Base-by-base conservation (phyloP, 148 eudicot genomes). In the Nepenthes mirabilis region DNA sequence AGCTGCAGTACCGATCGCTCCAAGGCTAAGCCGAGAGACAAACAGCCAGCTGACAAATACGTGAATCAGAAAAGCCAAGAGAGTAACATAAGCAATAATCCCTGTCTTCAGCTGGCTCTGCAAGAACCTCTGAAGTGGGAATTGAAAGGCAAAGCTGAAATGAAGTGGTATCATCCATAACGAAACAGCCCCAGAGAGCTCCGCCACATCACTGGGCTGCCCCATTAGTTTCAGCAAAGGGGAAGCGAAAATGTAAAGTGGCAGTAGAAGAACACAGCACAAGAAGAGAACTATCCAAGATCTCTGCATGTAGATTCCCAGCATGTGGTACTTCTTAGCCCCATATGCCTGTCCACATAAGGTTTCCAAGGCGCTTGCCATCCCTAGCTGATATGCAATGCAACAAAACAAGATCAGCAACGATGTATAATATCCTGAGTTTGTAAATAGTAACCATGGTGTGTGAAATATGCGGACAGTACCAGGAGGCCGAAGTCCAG, bases 401-500 rank as follows among this genome's bases (percentile, higher is more conserved):
- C 48, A 10, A 11, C 1, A 23, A 12, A 34, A 33, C 33, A 3
- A 61, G 3, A 47, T 2, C 1, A 1, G 37, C 2, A 3, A 36
- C 1, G 9, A 23, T 3, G 11, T 57, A 10, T 57, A 23, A 14
- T 43, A 11, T 45, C 8, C 6, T 13, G 0, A 11, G 2, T 37
- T 32, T 2, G 14, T 14, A 5, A n/a, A 57, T 13, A 1, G 11
- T 6, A 5, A 45, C 48, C 6, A 1, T 6, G 48, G 48, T 23
- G 23, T 23, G 23, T 23, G 23, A 23, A 23, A 23, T 23, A 45
- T 45, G 48, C 48, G 11, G 48, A 2, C 11, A 34, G 9, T 71
- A 79, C 87, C 77, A 79, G 34, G 62, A 82, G 75, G 57, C 87
- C 87, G 63, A 72, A 76, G 75, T 76, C 72, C 50, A 82, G 63